Base-by-base conservation (phyloP, 148 eudicot genomes). In the Chenopodium album region DNA sequence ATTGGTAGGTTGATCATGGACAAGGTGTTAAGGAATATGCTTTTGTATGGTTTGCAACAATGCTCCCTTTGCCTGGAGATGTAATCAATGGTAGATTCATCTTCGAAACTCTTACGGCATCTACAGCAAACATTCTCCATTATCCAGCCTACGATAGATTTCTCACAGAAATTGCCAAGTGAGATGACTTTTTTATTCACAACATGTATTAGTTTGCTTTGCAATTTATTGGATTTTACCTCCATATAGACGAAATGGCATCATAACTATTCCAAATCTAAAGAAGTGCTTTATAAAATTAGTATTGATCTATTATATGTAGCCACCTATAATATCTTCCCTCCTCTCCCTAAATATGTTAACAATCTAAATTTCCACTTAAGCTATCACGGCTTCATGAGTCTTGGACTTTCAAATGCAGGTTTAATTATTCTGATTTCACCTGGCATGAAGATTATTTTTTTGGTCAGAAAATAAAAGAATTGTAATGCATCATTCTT, bases 121-220 rank as follows among this genome's bases (percentile, higher is more conserved):
- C 94, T 32, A 94, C 97, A 1, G 90, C 82, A n/a, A 85, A 91
- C 78, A 84, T 86, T 17, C 93, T 97, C 47, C 86, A 91, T 82
- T 94, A 89, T 84, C 98, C 99, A 50, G 98, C 97, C 73, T 92
- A 94, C 69, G 92, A 94, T 78, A 90, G 82, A 79, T 97, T 85
- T 78, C 85, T 92, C 44, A 90, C 91, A 85, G 99, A 94, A 89
- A 90, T 94, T 29, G 86, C 90, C 84, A 89, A 84, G 99, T 97
- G 88, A 89, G 87, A 71, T 28, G 46, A 41, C 73, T 47, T 19
- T 74, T 41, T 5, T 20, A 60, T 20, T 50, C 11, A 9, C 1
- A 23, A 9, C 1, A 23, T 41, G 8, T 59, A 31, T 41, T 29
- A 73, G 9, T 60, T 10, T 72, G 54, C 16, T 32, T 69, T n/a